phyloP scores from a whole-genome alignment of 2,329 filamentous ascomycete species.

The Meredithiella fracta region DNA sequence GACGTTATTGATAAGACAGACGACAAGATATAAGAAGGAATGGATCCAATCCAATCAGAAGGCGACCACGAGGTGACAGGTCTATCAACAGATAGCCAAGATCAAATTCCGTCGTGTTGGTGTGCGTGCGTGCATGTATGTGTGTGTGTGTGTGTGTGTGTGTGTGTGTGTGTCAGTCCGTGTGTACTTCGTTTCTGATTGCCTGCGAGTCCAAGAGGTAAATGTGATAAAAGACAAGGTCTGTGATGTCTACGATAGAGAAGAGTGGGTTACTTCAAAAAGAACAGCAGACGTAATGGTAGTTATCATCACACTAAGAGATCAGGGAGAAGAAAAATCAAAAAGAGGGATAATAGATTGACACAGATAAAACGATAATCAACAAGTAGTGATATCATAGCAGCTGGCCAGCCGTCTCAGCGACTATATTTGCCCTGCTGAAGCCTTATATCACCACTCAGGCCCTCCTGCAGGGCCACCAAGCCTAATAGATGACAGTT shows the following conservation, averaged over 20 bases:
- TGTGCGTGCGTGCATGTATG: too few relatives aligned
- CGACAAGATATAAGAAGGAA: neutral
- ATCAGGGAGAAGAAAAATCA: neutral
- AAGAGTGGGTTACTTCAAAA: too few relatives aligned
- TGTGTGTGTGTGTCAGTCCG: too few relatives aligned
- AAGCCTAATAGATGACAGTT: too few relatives aligned
- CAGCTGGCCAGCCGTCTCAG: neutral
- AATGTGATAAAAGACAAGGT: neutral
- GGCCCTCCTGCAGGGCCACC: neutral
- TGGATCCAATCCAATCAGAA: neutral
- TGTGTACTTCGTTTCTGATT: too few relatives aligned
- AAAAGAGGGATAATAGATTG: neutral
- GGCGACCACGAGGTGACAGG: neutral
- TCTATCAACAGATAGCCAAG: neutral
- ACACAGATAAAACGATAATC: too few relatives aligned
- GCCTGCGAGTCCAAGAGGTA: too few relatives aligned
- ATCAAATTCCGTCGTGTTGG: too few relatives aligned
- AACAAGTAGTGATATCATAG: neutral
- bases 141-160: too few relatives aligned
- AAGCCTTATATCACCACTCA: neutral
- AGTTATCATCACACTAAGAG: neutral
- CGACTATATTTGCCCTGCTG: neutral
- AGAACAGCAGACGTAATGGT: neutral
- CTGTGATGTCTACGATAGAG: neutral
- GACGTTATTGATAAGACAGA: neutral